Evolutionary conservation across 441 rosid genomes (phyloP).

Genomic region (Omphalea diandra): DNA sequence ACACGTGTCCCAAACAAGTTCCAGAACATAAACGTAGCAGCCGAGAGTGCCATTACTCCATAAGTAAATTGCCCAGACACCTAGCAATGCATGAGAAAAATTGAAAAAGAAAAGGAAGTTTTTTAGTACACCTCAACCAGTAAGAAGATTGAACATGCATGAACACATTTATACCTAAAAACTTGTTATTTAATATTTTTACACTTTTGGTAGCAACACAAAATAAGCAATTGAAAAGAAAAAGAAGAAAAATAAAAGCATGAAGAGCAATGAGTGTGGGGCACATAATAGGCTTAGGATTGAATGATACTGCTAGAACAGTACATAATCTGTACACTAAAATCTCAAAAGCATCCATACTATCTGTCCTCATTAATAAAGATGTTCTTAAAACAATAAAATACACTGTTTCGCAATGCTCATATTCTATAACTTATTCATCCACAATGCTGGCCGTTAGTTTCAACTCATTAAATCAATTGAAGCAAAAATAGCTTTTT

Average conservation of each 20-base stretch:
- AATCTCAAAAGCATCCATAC: neutral
- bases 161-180: neutral
- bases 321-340: neutral
- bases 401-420: no score
- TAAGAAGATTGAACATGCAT: neutral
- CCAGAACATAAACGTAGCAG: conserved; percentile 91
- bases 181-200: neutral
- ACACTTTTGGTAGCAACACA: neutral
- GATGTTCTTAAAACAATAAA: neutral
- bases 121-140: neutral
- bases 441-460: neutral
- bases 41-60: conserved; percentile 97
- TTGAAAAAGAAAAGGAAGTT: conserved; percentile 8
- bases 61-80: conserved; percentile 95
- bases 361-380: neutral
- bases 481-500: no score
- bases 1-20: conserved; percentile 67
- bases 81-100: conserved; percentile 36
- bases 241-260: neutral
- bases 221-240: neutral
- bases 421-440: neutral
- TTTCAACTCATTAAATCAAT: neutral
- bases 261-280: no score
- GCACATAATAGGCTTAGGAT: neutral
- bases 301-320: neutral